A percentile compares a stretch with the other conserved stretches of the same genome.
phyloP scores from a whole-genome alignment of 768 basidiomycete species.

The Cytidiella melzeri region DNA sequence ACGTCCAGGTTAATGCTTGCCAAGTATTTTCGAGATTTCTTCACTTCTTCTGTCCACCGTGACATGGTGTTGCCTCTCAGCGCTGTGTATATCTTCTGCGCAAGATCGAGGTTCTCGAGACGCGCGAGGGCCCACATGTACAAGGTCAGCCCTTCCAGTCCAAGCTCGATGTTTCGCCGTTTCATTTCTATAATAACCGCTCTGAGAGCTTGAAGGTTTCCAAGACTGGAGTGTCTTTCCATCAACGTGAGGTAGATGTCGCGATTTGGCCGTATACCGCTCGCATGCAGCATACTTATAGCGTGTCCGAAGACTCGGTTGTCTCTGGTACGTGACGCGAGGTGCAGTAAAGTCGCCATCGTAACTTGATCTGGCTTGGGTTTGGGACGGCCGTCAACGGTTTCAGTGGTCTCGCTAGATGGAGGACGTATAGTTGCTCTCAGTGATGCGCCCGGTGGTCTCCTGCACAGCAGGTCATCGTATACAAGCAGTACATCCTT shows the following conservation, averaged over 20 bases:
- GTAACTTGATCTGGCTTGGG: conserved; percentile 58
- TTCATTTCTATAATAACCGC: conserved; percentile 48
- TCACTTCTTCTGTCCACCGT: conserved; percentile 27
- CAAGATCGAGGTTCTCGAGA: conserved; percentile 48
- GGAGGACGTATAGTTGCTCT: background rate
- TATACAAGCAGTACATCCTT: conserved; percentile 53
- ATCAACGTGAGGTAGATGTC: conserved; percentile 59
- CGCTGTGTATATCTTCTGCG: conserved; percentile 53
- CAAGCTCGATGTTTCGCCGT: conserved; percentile 44
- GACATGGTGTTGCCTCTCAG: conserved; percentile 48
- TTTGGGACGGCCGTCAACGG: background rate
- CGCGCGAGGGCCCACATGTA: conserved; percentile 65
- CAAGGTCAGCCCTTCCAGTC: conserved; percentile 62
- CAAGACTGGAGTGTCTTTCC: conserved; percentile 43
- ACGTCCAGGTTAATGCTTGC: conserved; percentile 41
- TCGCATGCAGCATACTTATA: conserved; percentile 43
- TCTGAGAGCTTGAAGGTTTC: conserved; percentile 48
- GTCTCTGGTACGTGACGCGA: conserved; percentile 50
- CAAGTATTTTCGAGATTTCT: conserved; percentile 22
- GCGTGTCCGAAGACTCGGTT: conserved; percentile 43
- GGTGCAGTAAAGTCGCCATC: conserved; percentile 58
- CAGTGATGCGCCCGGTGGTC: conserved; percentile 30
- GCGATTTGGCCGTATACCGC: conserved; percentile 51
- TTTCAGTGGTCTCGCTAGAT: background rate
- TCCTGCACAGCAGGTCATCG: conserved; percentile 48